These are phyloP conservation scores for Diospyros kaki DNA, from an alignment of 148 eudicot species.

Conservation along the genomic window DNA sequence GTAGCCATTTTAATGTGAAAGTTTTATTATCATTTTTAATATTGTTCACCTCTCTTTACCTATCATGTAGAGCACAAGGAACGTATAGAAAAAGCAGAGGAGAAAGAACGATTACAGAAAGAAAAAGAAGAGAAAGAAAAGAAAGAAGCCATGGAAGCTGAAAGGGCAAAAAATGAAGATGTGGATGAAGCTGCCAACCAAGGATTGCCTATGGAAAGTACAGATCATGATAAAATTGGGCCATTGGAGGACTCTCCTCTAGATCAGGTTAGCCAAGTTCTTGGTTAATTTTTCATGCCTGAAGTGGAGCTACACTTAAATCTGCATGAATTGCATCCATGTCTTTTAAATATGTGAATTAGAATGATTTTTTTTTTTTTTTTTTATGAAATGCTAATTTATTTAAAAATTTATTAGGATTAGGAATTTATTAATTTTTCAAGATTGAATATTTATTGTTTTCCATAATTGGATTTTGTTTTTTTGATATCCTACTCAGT, in stretches of 20 bases:
- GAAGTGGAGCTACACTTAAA: not conserved
- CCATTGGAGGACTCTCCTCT: slow-evolving; percentile 30
- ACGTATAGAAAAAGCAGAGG: slow-evolving; percentile 88
- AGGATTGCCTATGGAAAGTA: slow-evolving; percentile 27
- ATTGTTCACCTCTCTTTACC: slow-evolving; percentile 2
- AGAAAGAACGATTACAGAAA: slow-evolving; percentile 71
- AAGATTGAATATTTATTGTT: no score
- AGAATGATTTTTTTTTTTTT: no score
- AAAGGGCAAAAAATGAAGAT: slow-evolving; percentile 26
- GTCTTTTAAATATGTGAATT: not conserved
- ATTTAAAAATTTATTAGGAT: no score
- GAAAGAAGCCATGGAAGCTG: slow-evolving; percentile 49
- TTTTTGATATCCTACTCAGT: no score
- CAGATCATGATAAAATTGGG: slow-evolving; percentile 39
- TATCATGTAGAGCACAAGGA: slow-evolving; percentile 59
- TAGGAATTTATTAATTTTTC: no score
- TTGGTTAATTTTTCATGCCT: slow-evolving; percentile 6
- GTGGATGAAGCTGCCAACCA: slow-evolving; percentile 30
- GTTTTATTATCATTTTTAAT: not conserved
- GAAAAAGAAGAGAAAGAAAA: slow-evolving; percentile 74
- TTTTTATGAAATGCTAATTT: not conserved
- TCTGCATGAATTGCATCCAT: not conserved
- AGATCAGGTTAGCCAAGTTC: slow-evolving; percentile 37
- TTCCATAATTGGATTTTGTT: no score
- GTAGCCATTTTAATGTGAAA: no score